Evolutionary conservation across 2,329 filamentous ascomycete genomes (phyloP), one percentile per base, ranked within the genome.

Genomic region (Immersiporthe knoxdaviesiana): DNA sequence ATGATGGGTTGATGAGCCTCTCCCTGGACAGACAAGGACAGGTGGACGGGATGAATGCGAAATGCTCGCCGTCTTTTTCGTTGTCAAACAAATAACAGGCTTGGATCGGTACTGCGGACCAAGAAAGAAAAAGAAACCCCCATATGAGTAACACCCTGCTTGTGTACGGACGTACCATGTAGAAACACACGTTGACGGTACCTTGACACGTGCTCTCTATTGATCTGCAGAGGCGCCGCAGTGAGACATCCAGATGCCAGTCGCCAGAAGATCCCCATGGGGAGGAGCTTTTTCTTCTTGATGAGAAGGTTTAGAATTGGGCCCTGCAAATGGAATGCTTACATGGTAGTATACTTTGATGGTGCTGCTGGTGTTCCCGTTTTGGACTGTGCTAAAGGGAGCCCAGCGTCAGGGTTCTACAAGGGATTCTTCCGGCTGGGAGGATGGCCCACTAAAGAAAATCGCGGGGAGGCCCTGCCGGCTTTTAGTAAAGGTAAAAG

Each of bases 401-500:
- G 18, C 41, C 41, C 50, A 54, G 50, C 14, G 3, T 12, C 50
- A 24, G 24, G 50, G 50, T 27, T 54, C 24, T 27, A 14, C 24
- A 52, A n/a, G 47, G 7, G 50, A 12, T 14, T 30, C 12, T 56
- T 16, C 52, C 27, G 52, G 52, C 52, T 56, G 52, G 30, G 24
- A 56, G 27, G 14, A 18, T 30, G 52, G 52, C 52, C 58, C 58
- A 60, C 58, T 32, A 24, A 39, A 11, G 14, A 44, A 21, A 59
- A 59, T 59, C 58, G 58, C 58, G 58, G 58, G 58, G 58, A 60
- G 35, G 21, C 58, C 58, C 35, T 39, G 8, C 12, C 14, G 24
- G 27, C 52, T 56, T 54, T 16, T 7, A 21, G 12, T 5, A 54
- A 12, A 12, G 37, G 37, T 4, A 12, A 39, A 10, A 12, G 11